Evolutionary conservation across 352 stramenopile species (phyloP).

Genomic region (Phytophthora cactorum): DNA sequence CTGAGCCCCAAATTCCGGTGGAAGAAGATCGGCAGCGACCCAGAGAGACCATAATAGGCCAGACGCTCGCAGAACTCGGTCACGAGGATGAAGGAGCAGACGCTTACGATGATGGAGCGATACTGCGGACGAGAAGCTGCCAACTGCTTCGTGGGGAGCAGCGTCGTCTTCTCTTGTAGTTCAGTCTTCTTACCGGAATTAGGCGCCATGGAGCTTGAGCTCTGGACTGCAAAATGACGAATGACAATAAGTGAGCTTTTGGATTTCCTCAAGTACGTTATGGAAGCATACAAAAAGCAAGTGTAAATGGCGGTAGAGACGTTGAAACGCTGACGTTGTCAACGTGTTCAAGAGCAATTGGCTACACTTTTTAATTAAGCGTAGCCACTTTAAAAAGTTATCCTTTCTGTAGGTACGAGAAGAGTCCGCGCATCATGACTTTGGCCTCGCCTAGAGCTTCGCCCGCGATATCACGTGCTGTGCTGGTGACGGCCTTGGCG

Average conservation of each 20-base stretch:
- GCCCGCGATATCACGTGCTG: constrained; percentile 83
- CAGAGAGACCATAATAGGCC: constrained; percentile 84
- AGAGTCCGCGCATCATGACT: constrained; percentile 80
- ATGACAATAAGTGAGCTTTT: constrained; percentile 7
- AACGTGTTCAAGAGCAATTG: constrained; percentile 2
- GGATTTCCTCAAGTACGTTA: too few relatives aligned
- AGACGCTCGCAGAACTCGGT: constrained; percentile 89
- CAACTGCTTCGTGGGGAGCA: constrained; percentile 31
- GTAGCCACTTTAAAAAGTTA: constrained; percentile 1
- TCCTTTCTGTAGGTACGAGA: constrained; percentile 68
- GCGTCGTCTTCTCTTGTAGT: constrained; percentile 28
- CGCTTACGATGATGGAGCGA: constrained; percentile 83
- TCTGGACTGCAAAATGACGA: constrained; percentile 18
- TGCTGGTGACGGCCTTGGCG: constrained; percentile 84
- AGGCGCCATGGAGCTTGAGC: constrained; percentile 35
- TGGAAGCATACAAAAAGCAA: constrained; percentile 1
- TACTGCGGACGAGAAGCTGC: constrained; percentile 23
- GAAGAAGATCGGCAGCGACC: constrained; percentile 89
- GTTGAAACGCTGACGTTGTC: not conserved
- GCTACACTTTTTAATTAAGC: constrained; percentile 2
- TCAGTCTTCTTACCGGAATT: constrained; percentile 14
- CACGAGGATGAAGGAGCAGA: constrained; percentile 90
- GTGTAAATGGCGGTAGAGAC: constrained; percentile 14
- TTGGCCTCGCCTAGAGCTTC: constrained; percentile 86
- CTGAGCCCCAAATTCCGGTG: constrained; percentile 82